These are phyloP conservation scores for Scedosporium minutisporum DNA, from an alignment of 2,329 filamentous ascomycete genomes.

Conservation along the genomic window DNA sequence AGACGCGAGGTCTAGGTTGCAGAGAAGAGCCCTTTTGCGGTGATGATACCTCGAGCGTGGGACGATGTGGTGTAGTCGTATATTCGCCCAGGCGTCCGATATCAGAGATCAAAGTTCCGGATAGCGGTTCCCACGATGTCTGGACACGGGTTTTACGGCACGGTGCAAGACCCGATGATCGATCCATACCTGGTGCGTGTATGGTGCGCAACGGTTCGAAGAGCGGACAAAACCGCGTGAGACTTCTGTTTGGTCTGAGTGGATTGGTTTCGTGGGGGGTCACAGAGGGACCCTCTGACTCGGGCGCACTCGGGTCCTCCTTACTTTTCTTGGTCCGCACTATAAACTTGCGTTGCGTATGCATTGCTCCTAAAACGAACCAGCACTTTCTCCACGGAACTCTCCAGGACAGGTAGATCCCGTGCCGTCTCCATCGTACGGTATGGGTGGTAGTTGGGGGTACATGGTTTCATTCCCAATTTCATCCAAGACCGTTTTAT, in stretches of 20 bases:
- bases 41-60: background rate
- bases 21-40: background rate
- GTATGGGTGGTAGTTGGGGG: background rate
- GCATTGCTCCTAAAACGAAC: too few species aligned
- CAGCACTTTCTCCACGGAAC: background rate
- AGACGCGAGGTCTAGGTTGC: background rate
- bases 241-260: background rate
- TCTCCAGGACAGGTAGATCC: background rate
- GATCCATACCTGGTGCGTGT: background rate
- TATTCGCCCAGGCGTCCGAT: background rate
- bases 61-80: conserved; percentile 2
- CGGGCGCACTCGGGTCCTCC: background rate
- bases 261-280: background rate
- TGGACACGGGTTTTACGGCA: too few species aligned
- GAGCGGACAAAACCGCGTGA: background rate
- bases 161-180: background rate
- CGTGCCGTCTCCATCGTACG: background rate
- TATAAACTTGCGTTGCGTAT: too few species aligned
- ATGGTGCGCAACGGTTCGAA: background rate
- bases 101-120: background rate
- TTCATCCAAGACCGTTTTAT: background rate
- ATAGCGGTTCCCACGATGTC: too few species aligned
- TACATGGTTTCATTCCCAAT: background rate
- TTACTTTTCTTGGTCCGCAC: too few species aligned
- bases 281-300: background rate